phyloP scores from a whole-genome alignment of 192 early-diverging fungal species.

The Funneliformis geosporum region DNA sequence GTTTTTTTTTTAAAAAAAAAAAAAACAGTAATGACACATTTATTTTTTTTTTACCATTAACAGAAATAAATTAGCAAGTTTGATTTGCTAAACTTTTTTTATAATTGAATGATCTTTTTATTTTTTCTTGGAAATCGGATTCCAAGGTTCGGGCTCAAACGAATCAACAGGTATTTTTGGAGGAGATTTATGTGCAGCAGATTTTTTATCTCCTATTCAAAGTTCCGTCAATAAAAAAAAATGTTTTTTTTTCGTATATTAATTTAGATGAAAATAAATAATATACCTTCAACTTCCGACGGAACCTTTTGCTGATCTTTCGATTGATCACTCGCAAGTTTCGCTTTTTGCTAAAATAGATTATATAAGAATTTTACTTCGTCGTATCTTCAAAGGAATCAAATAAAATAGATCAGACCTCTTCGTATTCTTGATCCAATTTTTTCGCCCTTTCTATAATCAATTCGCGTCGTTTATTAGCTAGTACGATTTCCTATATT shows the following conservation, averaged over 20 bases:
- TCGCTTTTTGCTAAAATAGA: neutral
- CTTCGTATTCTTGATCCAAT: constrained; percentile 27
- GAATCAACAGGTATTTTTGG: constrained; percentile 1
- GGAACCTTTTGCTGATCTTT: neutral
- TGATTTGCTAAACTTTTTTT: too few species aligned
- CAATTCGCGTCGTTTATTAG: constrained; percentile 19
- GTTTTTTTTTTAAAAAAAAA: too few species aligned
- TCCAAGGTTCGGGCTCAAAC: constrained; percentile 22
- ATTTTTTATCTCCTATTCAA: neutral
- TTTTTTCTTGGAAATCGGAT: neutral
- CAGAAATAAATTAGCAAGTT: too few species aligned
- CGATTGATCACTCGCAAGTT: neutral
- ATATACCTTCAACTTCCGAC: neutral
- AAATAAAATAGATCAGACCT: neutral
- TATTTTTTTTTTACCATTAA: too few species aligned
- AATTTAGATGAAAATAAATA: neutral
- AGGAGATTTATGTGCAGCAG: neutral
- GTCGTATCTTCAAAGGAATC: neutral
- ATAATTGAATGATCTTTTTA: neutral
- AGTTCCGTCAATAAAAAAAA: neutral
- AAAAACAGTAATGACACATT: too few species aligned
- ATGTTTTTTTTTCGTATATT: neutral
- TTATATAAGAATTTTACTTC: neutral
- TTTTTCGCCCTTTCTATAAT: constrained; percentile 20
- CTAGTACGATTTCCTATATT: constrained; percentile 1